Evolutionary conservation across 345 rosid species (phyloP), one percentile per base, ranked within the genome.

Genomic region (Turnera subulata): DNA sequence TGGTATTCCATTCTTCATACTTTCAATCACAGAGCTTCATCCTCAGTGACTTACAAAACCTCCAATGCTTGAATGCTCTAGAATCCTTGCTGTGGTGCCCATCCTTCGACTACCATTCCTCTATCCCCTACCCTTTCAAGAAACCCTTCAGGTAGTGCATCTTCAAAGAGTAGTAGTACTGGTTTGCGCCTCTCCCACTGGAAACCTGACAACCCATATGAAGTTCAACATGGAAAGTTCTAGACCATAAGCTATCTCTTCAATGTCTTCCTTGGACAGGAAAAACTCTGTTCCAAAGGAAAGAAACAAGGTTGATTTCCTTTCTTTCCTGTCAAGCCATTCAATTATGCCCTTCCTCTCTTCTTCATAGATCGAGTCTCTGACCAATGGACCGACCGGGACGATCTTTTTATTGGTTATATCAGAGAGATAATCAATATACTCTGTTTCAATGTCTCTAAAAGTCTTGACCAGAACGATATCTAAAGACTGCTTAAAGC

Each of bases 21-120:
- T 62, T 55, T 79, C 83, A 62, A 75, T 62, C 42, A 69, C 62
- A 0, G 80, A 75, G 50, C 73, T 70, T 80, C 78, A 75, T 12
- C 80, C 78, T 11, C 73, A 72, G 9, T 79, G 78, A 26, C 69
- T 74, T 57, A 79, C 59, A 49, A 75, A 79, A 16, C 76, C 76
- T 2, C 78, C 77, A 0, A 55, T 21, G 61, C 73, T 59, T 2
- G 19, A 24, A 51, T 71, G 77, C 2, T 19, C 53, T 29, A 74
- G 52, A 1, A 74, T 65, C 37, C 39, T 69, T 8, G 15, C 18
- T 74, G 82, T 8, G 79, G 78, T 0, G 73, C 80, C 83, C 83
- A 75, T 0, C 46, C 55, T 18, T 75, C 68, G 0, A 68, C 61
- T 9, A 69, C 66, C 17, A 58, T 5, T 11, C 76, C 83, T 51